A percentile compares a stretch with the other conserved stretches of the same genome.
phyloP scores from a whole-genome alignment of 1,284 basidiomycete species.

The Ceratobasidium sp. region DNA sequence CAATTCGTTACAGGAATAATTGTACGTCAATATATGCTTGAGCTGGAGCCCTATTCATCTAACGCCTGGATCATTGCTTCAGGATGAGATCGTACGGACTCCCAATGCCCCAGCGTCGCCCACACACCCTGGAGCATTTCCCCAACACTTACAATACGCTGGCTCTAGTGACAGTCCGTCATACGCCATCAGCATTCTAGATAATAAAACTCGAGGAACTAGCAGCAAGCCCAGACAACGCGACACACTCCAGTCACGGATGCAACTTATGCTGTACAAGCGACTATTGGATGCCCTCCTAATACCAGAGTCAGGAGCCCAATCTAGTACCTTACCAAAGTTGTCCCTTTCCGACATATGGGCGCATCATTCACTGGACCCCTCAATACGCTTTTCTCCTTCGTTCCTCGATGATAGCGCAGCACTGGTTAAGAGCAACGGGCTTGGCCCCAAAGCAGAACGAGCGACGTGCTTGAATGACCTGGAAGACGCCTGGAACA shows the following conservation, averaged over 20 bases:
- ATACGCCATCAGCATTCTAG: slow-evolving; percentile 62
- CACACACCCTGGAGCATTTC: slow-evolving; percentile 9
- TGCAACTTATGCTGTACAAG: slow-evolving; percentile 86
- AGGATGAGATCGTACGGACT: slow-evolving; percentile 60
- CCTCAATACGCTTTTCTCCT: slow-evolving; percentile 42
- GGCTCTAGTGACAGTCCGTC: slow-evolving; percentile 37
- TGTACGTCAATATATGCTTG: slow-evolving; percentile 53
- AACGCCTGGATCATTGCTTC: too few species aligned
- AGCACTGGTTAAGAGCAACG: slow-evolving; percentile 46
- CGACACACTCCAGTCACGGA: slow-evolving; percentile 68
- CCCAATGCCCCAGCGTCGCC: not conserved
- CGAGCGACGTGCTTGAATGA: slow-evolving; percentile 46
- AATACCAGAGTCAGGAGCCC: slow-evolving; percentile 45
- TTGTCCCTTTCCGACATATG: slow-evolving; percentile 65
- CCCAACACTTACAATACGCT: not conserved
- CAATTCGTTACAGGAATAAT: slow-evolving; percentile 69
- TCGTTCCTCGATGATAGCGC: slow-evolving; percentile 21
- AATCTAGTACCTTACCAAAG: not conserved
- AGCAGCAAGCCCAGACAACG: slow-evolving; percentile 63
- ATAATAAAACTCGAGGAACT: slow-evolving; percentile 75
- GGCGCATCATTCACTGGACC: slow-evolving; percentile 58
- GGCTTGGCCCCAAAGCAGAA: slow-evolving; percentile 44
- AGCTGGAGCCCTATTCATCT: slow-evolving; percentile 9
- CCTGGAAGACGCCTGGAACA: slow-evolving; percentile 46
- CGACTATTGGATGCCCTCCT: slow-evolving; percentile 68